These are phyloP conservation scores for Acanthamoeba healyi DNA, from an alignment of 208 protist species.

Conservation along the genomic window DNA sequence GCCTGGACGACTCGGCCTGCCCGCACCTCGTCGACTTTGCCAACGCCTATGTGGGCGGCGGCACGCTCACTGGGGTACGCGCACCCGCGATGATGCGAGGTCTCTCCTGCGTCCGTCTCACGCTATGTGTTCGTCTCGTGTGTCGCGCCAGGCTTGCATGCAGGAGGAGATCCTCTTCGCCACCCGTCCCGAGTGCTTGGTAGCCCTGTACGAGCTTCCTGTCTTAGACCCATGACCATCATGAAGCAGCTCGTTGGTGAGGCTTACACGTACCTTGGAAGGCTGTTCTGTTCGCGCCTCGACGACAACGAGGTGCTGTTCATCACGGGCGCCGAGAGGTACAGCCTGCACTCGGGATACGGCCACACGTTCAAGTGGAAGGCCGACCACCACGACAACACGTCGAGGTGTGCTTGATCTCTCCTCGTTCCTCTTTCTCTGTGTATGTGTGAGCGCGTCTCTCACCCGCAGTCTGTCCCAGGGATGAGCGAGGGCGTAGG, in stretches of 20 bases:
- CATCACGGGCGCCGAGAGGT: conserved; percentile 88
- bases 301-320: conserved; percentile 90
- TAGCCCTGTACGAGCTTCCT: conserved; percentile 80
- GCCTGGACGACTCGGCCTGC: neutral
- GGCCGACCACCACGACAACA: neutral
- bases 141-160: conserved; percentile 86
- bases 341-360: conserved; percentile 53
- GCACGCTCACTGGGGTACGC: conserved; percentile 86
- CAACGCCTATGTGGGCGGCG: conserved; percentile 92
- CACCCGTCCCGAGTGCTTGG: conserved; percentile 90
- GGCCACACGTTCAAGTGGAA: neutral
- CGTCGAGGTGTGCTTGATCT: neutral
- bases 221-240: too few relatives aligned
- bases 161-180: conserved; percentile 95
- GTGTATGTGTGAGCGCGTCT: too few relatives aligned
- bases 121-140: neutral
- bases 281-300: conserved; percentile 89
- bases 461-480: too few relatives aligned
- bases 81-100: too few relatives aligned
- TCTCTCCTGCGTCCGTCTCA: neutral
- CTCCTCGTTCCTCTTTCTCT: too few relatives aligned
- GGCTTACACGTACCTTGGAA: neutral
- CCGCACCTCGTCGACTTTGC: conserved; percentile 91
- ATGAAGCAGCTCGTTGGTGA: neutral
- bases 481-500: neutral